phyloP scores from a whole-genome alignment of 1,284 basidiomycete species.

The Chiua sp. region DNA sequence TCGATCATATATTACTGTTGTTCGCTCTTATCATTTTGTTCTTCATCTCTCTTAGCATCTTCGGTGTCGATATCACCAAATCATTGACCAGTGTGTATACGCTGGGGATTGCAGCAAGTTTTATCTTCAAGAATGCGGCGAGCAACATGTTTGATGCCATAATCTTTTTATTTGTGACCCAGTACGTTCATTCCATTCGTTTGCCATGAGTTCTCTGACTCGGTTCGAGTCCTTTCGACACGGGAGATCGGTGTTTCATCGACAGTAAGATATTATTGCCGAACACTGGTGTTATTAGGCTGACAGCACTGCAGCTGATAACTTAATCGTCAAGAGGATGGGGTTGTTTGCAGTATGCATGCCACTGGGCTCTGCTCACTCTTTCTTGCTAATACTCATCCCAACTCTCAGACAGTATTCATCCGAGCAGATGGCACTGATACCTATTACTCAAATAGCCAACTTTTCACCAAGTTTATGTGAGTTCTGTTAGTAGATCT shows the following conservation, averaged over 20 bases:
- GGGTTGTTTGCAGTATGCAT: slow-evolving; percentile 65
- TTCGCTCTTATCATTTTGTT: slow-evolving; percentile 69
- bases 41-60: slow-evolving; percentile 75
- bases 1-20: slow-evolving; percentile 65
- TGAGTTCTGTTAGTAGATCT: slow-evolving; percentile 35
- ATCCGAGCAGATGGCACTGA: slow-evolving; percentile 70
- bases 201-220: slow-evolving; percentile 20
- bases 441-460: slow-evolving; percentile 80
- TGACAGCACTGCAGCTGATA: slow-evolving; percentile 51
- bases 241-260: slow-evolving; percentile 78
- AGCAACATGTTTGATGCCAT: slow-evolving; percentile 76
- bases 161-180: slow-evolving; percentile 81
- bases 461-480: slow-evolving; percentile 76
- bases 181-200: slow-evolving; percentile 50
- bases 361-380: slow-evolving; percentile 18
- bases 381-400: slow-evolving; percentile 11
- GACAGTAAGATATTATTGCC: slow-evolving; percentile 47
- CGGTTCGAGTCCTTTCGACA: slow-evolving; percentile 67
- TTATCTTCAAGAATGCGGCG: slow-evolving; percentile 77
- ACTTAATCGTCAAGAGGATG: slow-evolving; percentile 78
- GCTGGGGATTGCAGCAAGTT: slow-evolving; percentile 70
- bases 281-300: not conserved
- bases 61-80: slow-evolving; percentile 64
- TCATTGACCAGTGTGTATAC: slow-evolving; percentile 74
- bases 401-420: slow-evolving; percentile 58